Evolutionary conservation across 768 basidiomycete species (phyloP).

Genomic region (Rhodocollybia butyracea): DNA sequence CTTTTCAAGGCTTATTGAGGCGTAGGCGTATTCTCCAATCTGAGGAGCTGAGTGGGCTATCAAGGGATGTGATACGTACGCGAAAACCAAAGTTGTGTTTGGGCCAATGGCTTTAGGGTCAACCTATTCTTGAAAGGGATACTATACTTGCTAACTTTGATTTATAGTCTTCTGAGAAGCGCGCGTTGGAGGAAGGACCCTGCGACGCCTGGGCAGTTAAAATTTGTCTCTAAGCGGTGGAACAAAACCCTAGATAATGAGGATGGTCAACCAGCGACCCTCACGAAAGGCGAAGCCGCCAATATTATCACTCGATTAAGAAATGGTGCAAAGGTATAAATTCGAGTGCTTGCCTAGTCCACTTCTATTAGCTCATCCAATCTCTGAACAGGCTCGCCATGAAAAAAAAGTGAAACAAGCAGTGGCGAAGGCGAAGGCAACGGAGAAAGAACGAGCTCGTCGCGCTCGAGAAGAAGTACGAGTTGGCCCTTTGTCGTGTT

Average conservation of each 20-base stretch:
- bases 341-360: background rate
- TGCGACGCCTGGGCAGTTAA: slow-evolving; percentile 61
- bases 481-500: slow-evolving; percentile 60
- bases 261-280: slow-evolving; percentile 28
- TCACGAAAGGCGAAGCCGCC: slow-evolving; percentile 80
- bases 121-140: slow-evolving; percentile 9
- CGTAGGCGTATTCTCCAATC: slow-evolving; percentile 54
- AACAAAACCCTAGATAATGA: slow-evolving; percentile 15
- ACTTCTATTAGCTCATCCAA: background rate
- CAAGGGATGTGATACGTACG: slow-evolving; percentile 69
- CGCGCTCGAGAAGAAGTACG: slow-evolving; percentile 51
- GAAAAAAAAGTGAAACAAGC: slow-evolving; percentile 46
- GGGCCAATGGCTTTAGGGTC: slow-evolving; percentile 52
- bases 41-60: slow-evolving; percentile 52
- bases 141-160: background rate
- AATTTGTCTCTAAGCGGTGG: slow-evolving; percentile 47
- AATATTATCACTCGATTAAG: slow-evolving; percentile 74
- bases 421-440: slow-evolving; percentile 28
- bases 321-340: slow-evolving; percentile 67
- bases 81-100: slow-evolving; percentile 47
- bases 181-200: slow-evolving; percentile 65
- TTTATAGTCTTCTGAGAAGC: slow-evolving; percentile 46
- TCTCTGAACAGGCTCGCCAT: slow-evolving; percentile 43
- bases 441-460: slow-evolving; percentile 48
- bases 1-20: slow-evolving; percentile 51